These are phyloP conservation scores for Rutstroemia sp. DNA, from an alignment of 2,329 filamentous ascomycete species.

Conservation along the genomic window DNA sequence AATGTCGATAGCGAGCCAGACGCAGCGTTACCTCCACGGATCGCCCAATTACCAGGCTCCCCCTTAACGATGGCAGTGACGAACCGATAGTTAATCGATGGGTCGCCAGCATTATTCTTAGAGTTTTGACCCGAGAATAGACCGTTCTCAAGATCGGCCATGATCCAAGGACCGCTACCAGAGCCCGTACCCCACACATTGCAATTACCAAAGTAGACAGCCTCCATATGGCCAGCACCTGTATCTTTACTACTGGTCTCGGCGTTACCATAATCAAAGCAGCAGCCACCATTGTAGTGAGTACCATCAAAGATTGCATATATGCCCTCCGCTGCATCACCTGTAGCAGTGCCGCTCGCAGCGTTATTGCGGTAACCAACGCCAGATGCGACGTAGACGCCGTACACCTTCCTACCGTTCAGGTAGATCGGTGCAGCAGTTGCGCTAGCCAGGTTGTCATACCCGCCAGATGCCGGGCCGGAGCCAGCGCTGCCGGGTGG, in stretches of 20 bases:
- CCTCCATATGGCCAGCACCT: conserved; percentile 61
- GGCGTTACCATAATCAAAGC: conserved; percentile 51
- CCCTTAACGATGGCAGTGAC: conserved; percentile 52
- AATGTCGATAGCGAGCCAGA: conserved; percentile 49
- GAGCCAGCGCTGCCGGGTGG: conserved; percentile 49
- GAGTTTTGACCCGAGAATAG: conserved; percentile 49
- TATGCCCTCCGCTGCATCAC: conserved; percentile 50
- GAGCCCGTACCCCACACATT: conserved; percentile 48
- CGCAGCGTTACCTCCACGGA: conserved; percentile 49
- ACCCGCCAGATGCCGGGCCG: conserved; percentile 49
- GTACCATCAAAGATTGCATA: conserved; percentile 54
- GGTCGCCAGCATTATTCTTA: conserved; percentile 43
- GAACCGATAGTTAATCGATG: conserved; percentile 47
- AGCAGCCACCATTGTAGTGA: conserved; percentile 51
- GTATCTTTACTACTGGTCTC: conserved; percentile 45
- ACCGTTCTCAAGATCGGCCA: conserved; percentile 63
- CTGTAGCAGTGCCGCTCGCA: conserved; percentile 44
- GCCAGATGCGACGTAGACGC: conserved; percentile 53
- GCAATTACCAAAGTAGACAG: conserved; percentile 55
- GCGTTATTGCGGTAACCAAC: conserved; percentile 56
- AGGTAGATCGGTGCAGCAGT: conserved; percentile 54
- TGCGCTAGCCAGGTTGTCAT: conserved; percentile 53
- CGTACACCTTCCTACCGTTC: conserved; percentile 54
- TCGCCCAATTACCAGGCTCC: conserved; percentile 46
- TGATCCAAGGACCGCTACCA: conserved; percentile 57